phyloP scores from a whole-genome alignment of 129 eudicot species.

The Lactuca sativa region DNA sequence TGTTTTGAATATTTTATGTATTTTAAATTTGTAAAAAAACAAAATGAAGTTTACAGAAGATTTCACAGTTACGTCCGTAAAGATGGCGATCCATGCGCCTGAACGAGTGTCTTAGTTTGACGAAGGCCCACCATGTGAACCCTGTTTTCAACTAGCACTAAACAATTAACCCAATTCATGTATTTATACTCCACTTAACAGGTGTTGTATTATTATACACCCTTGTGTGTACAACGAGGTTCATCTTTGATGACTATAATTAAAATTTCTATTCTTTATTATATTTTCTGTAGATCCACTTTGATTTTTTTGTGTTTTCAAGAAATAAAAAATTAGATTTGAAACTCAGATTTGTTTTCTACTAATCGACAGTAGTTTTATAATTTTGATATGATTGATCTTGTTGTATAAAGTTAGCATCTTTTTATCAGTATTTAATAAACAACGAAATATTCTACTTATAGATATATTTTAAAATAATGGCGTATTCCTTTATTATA shows the following conservation, averaged over 20 bases:
- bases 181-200: neutral
- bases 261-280: too few relatives aligned
- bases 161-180: neutral
- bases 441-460: neutral
- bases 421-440: neutral
- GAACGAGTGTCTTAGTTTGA: neutral
- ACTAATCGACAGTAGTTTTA: neutral
- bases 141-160: neutral
- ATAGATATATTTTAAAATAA: too few relatives aligned
- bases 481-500: neutral
- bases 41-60: neutral
- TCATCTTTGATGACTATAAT: neutral
- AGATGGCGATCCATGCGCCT: neutral
- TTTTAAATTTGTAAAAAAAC: too few relatives aligned
- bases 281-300: neutral
- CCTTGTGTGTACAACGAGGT: neutral
- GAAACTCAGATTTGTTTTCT: neutral
- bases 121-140: neutral
- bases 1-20: too few relatives aligned
- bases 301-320: neutral
- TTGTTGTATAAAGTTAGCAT: neutral
- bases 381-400: too few relatives aligned
- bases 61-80: neutral
- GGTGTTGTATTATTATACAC: neutral
- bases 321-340: neutral